Base-by-base conservation (phyloP, 2,329 filamentous ascomycete species). In the Hymenotorrendiella dingleyae region DNA sequence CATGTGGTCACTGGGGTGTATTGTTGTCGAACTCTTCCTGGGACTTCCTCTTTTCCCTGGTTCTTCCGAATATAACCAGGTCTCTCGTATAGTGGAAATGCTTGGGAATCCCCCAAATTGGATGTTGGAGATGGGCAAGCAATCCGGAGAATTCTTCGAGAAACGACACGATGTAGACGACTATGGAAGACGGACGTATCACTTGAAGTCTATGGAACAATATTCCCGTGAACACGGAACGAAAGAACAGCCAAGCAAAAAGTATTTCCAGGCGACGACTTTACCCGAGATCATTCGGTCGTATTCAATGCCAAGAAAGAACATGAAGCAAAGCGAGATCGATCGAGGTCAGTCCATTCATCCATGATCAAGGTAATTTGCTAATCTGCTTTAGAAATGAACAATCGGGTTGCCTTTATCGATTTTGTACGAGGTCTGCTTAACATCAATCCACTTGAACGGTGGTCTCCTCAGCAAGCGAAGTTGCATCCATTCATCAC, bases 111-210 rank as follows among this genome's bases (percentile, higher is more conserved):
- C 93, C 2, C 91, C 89, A 27, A 94, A 89, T 52, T 98, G 93
- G 93, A 98, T 98, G 93, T 77, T 98, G 43, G 93, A 98, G 62
- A 94, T 95, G 77, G 93, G 93, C 56, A 98, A 98, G 67, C 93
- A 98, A 64, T 87, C 91, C 1, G 87, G 88, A 33, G 90, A 97
- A 57, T 98, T 98, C 63, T 98, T 95, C 58, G 91, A 98, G 65
- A 96, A 96, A 67, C 70, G 78, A 27, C 75, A 81, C 39, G 73
- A 74, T 11, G 79, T 82, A 51, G 93, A 98, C 60, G 93, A 98
- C 60, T 98, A 87, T 59, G 91, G 91, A 28, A 80, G 93, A 52
- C 84, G 89, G 56, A 90, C 83, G 6, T 96, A 95, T 63, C 80
- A 91, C 41, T 71, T 98, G 28, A 98, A 98, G 71, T 88, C 85